phyloP scores from a whole-genome alignment of 2,329 filamentous ascomycete genomes.

The Aspergillus sp. region DNA sequence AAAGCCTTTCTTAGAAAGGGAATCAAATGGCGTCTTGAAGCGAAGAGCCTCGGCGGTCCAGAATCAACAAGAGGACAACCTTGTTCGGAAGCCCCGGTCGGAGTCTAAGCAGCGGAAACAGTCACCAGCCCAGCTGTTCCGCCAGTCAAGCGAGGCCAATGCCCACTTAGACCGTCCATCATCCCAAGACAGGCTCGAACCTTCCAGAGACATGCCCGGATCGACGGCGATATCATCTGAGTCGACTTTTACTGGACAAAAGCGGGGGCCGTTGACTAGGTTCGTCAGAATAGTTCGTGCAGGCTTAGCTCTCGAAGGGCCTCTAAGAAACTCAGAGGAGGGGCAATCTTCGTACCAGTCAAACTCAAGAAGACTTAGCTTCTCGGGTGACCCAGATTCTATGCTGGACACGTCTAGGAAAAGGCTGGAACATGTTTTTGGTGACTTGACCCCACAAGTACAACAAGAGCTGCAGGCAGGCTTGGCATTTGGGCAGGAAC shows the following conservation, averaged over 20 bases:
- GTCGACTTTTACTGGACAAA: not conserved
- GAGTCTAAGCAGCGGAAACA: not conserved
- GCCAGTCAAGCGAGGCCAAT: not conserved
- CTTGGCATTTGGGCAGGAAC: conserved; percentile 46
- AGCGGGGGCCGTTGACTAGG: conserved; percentile 28
- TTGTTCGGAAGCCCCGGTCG: conserved; percentile 16
- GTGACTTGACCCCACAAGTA: conserved; percentile 40
- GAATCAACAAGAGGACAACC: conserved; percentile 17
- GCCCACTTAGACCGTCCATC: not conserved
- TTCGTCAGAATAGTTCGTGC: conserved; percentile 40
- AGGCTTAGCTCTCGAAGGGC: conserved; percentile 41
- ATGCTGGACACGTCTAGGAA: conserved; percentile 27
- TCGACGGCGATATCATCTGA: conserved; percentile 15
- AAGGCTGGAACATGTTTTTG: conserved; percentile 39
- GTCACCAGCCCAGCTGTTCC: not conserved
- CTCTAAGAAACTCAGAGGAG: conserved; percentile 27
- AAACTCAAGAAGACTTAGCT: conserved; percentile 9
- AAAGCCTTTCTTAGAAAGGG: conserved; percentile 32
- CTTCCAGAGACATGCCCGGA: conserved; percentile 18
- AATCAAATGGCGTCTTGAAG: conserved; percentile 30
- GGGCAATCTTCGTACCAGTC: not conserved
- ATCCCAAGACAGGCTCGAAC: not conserved
- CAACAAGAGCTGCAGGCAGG: conserved; percentile 45
- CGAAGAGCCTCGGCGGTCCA: conserved; percentile 28
- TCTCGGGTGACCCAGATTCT: conserved; percentile 13